These are phyloP conservation scores for Trichoderma gracile DNA, from an alignment of 2,329 filamentous ascomycete species.

Conservation along the genomic window DNA sequence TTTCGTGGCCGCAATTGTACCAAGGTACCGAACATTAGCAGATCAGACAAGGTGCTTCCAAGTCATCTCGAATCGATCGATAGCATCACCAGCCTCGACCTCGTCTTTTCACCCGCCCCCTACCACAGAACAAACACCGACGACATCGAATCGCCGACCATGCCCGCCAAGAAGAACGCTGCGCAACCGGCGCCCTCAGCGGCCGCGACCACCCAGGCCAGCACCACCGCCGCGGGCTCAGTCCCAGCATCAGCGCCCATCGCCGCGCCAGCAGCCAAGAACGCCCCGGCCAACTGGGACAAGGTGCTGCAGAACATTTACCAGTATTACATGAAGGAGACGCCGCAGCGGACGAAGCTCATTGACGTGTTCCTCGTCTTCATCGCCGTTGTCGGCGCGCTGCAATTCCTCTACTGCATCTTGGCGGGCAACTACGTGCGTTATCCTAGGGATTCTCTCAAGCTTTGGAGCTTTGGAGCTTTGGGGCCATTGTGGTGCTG, in stretches of 20 bases:
- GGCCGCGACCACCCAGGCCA: slow-evolving; percentile 36
- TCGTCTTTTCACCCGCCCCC: neutral
- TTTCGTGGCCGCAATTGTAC: slow-evolving; percentile 40
- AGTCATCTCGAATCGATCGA: slow-evolving; percentile 6
- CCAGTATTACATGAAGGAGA: slow-evolving; percentile 75
- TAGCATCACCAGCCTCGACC: neutral
- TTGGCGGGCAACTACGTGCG: slow-evolving; percentile 91
- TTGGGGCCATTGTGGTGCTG: neutral
- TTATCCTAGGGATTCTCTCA: slow-evolving; percentile 31
- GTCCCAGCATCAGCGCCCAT: slow-evolving; percentile 27
- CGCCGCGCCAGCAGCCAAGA: slow-evolving; percentile 4
- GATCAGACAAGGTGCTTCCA: neutral
- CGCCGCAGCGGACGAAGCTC: slow-evolving; percentile 87
- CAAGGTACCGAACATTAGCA: neutral
- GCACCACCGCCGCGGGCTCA: slow-evolving; percentile 35
- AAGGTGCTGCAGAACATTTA: slow-evolving; percentile 70
- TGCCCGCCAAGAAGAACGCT: slow-evolving; percentile 55
- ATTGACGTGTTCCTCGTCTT: slow-evolving; percentile 91
- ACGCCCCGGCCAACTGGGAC: slow-evolving; percentile 44
- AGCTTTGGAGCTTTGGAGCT: neutral
- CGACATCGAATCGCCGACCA: slow-evolving; percentile 31
- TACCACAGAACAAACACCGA: slow-evolving; percentile 7
- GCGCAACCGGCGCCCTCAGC: slow-evolving; percentile 39
- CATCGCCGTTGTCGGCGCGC: slow-evolving; percentile 76
- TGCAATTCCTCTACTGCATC: slow-evolving; percentile 93